Evolutionary conservation across 352 stramenopile species (phyloP), one percentile per base, ranked within the genome.

Genomic region (Labyrinthula sp.): DNA sequence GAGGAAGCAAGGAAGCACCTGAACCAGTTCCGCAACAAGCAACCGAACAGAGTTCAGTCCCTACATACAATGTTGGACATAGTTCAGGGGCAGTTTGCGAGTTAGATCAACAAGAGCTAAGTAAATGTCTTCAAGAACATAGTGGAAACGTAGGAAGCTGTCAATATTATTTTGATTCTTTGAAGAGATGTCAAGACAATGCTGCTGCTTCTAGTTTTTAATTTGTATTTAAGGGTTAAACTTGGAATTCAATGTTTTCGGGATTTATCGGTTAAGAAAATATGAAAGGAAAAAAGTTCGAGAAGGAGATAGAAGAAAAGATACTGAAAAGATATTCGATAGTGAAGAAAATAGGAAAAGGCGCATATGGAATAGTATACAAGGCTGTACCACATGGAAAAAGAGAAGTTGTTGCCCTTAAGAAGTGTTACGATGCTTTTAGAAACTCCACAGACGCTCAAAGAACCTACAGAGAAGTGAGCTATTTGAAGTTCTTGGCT

Each of bases 361-460:
- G 4, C 71, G 79, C 77, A 2, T 92, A 94, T 45, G 82, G 84
- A 15, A 83, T 94, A 38, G 82, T 94, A 27, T 94, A 79, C 78
- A 93, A 92, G 59, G 82, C 80, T n/a, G 76, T 86, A 38, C 77
- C 93, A 56, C 89, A 90, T 58, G 72, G 75, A 54, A 75, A 67
- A 30, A 65, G 75, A 5, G 63, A 82, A 41, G 69, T 82, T 9
- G 74, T 94, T 10, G 84, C 82, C 7, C 65, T 94, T 20, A 94
- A 95, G 57, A 95, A 94, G 58, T 93, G 81, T 50, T 94, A 92
- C 46, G 81, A 93, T 40, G 82, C 82, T 6, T 95, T 95, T 60
- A 71, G 81, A 18, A 93, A 92, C 57, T 67, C 80, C 8, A 55
- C 47, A 17, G 47, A 56, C 31, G 4, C 27, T 4, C 80, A 93